Percentiles rank a stretch among this genome's conserved stretches.
Evolutionary conservation across 495 filamentous ascomycete species (phyloP).

Genomic region (Daldinia childiae): DNA sequence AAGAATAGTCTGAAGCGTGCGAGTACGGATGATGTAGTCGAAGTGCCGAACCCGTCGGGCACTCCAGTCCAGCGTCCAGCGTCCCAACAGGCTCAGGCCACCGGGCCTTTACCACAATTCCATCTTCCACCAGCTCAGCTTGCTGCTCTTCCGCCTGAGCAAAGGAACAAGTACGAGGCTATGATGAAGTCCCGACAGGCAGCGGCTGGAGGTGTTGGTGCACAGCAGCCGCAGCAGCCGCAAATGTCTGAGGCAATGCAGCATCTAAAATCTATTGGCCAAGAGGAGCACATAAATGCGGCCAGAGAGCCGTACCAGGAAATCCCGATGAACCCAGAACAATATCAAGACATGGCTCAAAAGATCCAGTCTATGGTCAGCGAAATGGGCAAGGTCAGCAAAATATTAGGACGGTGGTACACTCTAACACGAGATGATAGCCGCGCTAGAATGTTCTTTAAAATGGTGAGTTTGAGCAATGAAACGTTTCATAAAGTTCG

Average conservation of each 20-base stretch:
- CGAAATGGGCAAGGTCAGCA: conserved; percentile 51
- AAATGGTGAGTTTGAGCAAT: conserved; percentile 51
- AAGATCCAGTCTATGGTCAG: conserved; percentile 46
- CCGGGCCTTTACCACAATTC: conserved; percentile 17
- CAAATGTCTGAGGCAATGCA: conserved; percentile 41
- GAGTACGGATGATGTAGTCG: conserved; percentile 69
- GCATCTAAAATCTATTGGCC: conserved; percentile 47
- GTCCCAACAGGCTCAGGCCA: conserved; percentile 42
- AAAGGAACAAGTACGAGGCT: conserved; percentile 56
- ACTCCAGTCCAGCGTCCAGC: conserved; percentile 48
- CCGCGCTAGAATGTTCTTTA: conserved; percentile 57
- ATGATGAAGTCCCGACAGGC: conserved; percentile 44
- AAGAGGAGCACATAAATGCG: conserved; percentile 44
- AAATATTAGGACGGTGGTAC: conserved; percentile 54
- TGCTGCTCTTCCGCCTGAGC: conserved; percentile 61
- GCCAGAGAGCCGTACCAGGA: conserved; percentile 44
- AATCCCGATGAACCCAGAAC: conserved; percentile 52
- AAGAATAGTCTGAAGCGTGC: conserved; percentile 63
- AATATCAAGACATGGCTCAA: conserved; percentile 46
- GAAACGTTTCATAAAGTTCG: conserved; percentile 29
- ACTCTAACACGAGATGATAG: conserved; percentile 52
- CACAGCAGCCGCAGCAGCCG: conserved; percentile 7
- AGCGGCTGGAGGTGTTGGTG: conserved; percentile 20
- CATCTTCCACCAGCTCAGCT: conserved; percentile 62
- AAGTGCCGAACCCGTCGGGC: conserved; percentile 58